Base-by-base conservation (phyloP, 371 early-diverging fungal genomes). In the Mortierella sp. region DNA sequence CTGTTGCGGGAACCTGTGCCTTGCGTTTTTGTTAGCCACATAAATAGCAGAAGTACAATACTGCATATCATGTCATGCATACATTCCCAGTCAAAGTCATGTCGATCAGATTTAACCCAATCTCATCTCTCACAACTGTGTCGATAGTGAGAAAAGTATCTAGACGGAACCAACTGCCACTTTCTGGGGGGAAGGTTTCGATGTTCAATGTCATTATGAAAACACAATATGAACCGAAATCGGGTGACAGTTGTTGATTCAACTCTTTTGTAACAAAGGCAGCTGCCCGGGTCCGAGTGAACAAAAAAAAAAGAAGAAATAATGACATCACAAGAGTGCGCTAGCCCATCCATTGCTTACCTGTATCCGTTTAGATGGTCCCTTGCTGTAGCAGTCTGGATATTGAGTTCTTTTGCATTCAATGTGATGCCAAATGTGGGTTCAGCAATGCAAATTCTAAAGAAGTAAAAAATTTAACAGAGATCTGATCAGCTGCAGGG, bases 381-480 rank as follows among this genome's bases (percentile, higher is more conserved):
- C 16, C 79, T 63, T n/a, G 71, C 73, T 4, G 57, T 70, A 0
- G 79, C 79, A 19, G 70, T 79, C 64, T 79, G 79, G 24, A 79
- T 79, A 57, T 79, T 79, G 36, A 79, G 58, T 52, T 79, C 79
- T 36, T 79, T 79, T 28, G 79, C 74, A 67, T 79, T 74, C 52
- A 79, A 28, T 28, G 68, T 74, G 43, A 79, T 74, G 0, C 63
- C 64, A 48, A 55, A 74, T 38, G 74, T 74, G 21, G 79, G 79
- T 21, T 79, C 79, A 19, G 79, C 79, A 63, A 79, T 74, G 32
- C 79, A 79, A 1, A 79, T 63, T 48, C 79, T 79, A 79, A 5
- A 32, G 9, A 33, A 7, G 16, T 16, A 10, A 38, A 22, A 28
- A 28, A 48, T 3, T 47, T 47, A 45, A 48, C 32, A 64, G 36